Conservation (phyloP, 139 green algal genomes). For the Closterium sp. region DNA sequence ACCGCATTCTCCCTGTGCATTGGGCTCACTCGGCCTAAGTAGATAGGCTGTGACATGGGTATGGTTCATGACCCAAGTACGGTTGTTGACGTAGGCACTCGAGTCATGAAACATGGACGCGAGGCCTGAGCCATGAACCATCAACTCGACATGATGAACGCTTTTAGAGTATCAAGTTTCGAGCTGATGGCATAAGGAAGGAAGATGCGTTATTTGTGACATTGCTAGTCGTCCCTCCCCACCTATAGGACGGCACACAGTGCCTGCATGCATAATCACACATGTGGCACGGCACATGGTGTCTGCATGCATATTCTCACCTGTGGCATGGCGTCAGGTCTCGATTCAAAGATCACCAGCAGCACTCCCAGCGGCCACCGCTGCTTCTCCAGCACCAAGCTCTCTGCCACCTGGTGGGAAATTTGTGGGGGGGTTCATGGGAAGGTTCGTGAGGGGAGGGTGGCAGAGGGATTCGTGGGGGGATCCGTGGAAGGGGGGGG, state of each 20-base stretch:
- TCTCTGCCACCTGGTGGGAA: conserved; percentile 77
- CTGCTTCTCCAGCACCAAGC: conserved; percentile 88
- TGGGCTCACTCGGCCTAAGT: neutral
- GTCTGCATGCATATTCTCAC: neutral
- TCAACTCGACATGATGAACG: too few species aligned
- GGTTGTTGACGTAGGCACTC: neutral
- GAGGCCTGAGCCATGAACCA: too few species aligned
- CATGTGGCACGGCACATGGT: too few species aligned
- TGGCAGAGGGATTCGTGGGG: neutral
- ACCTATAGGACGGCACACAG: too few species aligned
- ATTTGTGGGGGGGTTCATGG: too few species aligned
- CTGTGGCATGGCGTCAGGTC: conserved; percentile 88
- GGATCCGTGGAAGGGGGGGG: too few species aligned
- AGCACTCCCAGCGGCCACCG: conserved; percentile 93
- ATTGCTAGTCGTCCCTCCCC: too few species aligned
- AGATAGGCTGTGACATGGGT: neutral
- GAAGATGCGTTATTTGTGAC: too few species aligned
- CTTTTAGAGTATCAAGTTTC: neutral
- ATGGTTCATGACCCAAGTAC: neutral
- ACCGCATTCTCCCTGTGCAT: too few species aligned
- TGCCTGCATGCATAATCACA: too few species aligned
- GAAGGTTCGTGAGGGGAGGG: neutral
- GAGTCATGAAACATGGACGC: neutral
- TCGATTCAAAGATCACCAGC: conserved; percentile 98
- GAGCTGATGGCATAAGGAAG: neutral